A percentile compares a stretch with the other conserved stretches of the same genome.
phyloP scores from a whole-genome alignment of 1,139 yeast species.

The Hemisphaericaspora xylofermentans region DNA sequence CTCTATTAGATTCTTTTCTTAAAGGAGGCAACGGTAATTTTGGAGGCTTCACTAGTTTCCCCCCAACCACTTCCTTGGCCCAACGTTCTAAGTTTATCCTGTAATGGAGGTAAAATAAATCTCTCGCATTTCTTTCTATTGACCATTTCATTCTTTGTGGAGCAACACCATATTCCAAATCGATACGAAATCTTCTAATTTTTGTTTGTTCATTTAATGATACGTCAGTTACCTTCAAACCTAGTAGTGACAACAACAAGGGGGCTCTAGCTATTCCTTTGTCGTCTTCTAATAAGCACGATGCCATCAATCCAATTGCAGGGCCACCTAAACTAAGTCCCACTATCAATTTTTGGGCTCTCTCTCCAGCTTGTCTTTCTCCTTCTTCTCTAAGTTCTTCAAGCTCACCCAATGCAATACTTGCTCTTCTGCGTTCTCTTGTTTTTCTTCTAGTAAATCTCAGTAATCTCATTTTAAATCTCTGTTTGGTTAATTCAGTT shows the following conservation, averaged over 20 bases:
- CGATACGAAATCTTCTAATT: conserved; percentile 60
- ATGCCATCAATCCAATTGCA: conserved; percentile 72
- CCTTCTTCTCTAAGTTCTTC: conserved; percentile 20
- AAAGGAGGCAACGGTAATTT: conserved; percentile 34
- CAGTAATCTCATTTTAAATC: conserved; percentile 24
- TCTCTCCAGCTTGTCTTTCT: conserved; percentile 37
- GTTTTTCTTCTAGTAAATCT: conserved; percentile 28
- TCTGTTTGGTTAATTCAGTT: conserved; percentile 18
- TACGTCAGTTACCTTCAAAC: conserved; percentile 59
- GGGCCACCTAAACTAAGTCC: conserved; percentile 76
- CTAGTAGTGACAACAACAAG: conserved; percentile 67
- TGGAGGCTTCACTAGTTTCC: conserved; percentile 27
- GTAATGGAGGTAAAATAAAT: conserved; percentile 66
- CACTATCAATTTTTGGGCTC: conserved; percentile 65
- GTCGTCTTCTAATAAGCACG: conserved; percentile 76
- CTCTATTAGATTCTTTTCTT: conserved; percentile 13
- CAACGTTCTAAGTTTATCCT: conserved; percentile 54
- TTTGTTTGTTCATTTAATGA: conserved; percentile 42
- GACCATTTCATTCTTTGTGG: conserved; percentile 78
- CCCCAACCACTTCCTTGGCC: conserved; percentile 34
- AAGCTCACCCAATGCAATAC: conserved; percentile 19
- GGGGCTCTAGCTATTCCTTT: conserved; percentile 81
- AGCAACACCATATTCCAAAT: conserved; percentile 88
- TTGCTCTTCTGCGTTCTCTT: conserved; percentile 24
- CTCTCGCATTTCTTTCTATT: conserved; percentile 69